Evolutionary conservation across 805 yeast species (phyloP), one percentile per base, ranked within the genome.

Genomic region (Metschnikowia reukaufii): DNA sequence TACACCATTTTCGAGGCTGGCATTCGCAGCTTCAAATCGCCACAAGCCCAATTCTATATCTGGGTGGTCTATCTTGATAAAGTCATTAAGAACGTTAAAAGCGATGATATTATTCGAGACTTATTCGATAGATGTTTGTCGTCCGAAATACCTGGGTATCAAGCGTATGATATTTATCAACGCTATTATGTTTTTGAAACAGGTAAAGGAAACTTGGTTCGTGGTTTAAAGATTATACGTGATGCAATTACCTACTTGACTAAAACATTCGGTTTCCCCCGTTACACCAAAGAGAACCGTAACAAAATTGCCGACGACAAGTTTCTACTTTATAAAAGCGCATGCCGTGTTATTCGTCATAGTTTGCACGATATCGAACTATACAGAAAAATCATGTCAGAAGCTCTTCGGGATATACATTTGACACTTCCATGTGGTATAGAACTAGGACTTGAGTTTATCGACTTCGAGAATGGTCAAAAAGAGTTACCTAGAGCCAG

Each of bases 1-100:
- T 83, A 78, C 63, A 73, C 72, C 41, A 73, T 85, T 0, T 88
- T 80, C 64, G 96, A 89, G 59, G 64, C 78, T 7, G 95, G 91
- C 0, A 59, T 87, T n/a, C 68, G 65, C 2, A 54, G 76, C 5
- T 91, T 90, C 59, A 65, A 71, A 10, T 82, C 77, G 50, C 83
- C 88, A 0, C 72, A 78, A 3, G 62, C 73, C 8, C 58, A 56
- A 36, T 82, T 76, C 56, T 88, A 88, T 54, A 71, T 90, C 15
- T 88, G 92, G 91, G 79, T 76, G 44, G 67, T 77, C 8, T 91
- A 89, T 61, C 60, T 90, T 27, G 64, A 76, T 0, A 81, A 78
- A 45, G 75, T 81, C 0, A 52, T 83, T 3, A 56, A 50, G 19
- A 42, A 42, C 17, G 36, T 38, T 2, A 35, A 40, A 30, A 7